Evolutionary conservation across 495 filamentous ascomycete genomes (phyloP).

Genomic region (Daldinia grandis): DNA sequence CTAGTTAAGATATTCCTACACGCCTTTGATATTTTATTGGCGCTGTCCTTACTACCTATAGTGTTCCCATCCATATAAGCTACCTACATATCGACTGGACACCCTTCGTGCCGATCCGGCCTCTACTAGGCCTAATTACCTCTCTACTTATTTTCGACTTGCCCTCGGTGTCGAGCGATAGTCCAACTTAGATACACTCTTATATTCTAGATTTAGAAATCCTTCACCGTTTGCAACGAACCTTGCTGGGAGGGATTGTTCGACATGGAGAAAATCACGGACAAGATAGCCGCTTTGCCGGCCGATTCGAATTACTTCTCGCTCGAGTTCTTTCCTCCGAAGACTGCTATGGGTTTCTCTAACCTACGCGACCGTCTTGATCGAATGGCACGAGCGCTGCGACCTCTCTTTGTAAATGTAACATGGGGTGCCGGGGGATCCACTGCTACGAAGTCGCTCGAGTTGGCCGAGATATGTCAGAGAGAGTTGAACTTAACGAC

Average conservation of each 20-base stretch:
- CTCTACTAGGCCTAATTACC: neutral
- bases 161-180: neutral
- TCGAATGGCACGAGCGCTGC: slow-evolving; percentile 90
- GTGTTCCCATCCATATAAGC: neutral
- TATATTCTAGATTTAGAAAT: neutral
- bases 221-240: neutral
- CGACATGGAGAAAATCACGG: slow-evolving; percentile 88
- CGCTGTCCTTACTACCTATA: neutral
- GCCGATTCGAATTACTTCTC: slow-evolving; percentile 87
- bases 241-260: neutral
- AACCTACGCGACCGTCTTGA: slow-evolving; percentile 93
- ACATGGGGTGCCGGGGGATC: slow-evolving; percentile 98
- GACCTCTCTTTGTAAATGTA: slow-evolving; percentile 93
- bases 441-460: slow-evolving; percentile 87
- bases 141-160: slow-evolving; percentile 17
- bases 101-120: neutral
- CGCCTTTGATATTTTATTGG: neutral
- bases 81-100: neutral
- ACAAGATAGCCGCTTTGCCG: slow-evolving; percentile 93
- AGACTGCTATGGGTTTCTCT: slow-evolving; percentile 90
- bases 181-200: neutral
- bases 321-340: slow-evolving; percentile 98
- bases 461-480: slow-evolving; percentile 95
- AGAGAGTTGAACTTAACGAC: slow-evolving; percentile 90
- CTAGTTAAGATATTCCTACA: neutral